These are phyloP conservation scores for Gossypium sturtianum DNA, from an alignment of 345 rosid species.

Conservation along the genomic window DNA sequence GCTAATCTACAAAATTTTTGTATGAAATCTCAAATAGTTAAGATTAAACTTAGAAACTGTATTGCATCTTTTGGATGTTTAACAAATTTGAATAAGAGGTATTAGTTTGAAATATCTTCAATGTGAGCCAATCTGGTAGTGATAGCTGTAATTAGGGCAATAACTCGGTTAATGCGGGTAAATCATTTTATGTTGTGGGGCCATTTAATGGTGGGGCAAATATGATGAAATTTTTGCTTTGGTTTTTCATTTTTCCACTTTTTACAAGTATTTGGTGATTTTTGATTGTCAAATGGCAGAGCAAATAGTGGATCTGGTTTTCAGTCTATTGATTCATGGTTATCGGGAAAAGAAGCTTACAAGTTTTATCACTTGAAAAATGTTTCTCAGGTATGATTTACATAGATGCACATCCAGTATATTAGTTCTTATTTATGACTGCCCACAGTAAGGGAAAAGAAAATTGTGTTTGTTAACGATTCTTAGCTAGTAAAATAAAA, in stretches of 20 bases:
- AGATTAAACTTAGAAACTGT: neutral
- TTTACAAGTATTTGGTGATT: slow-evolving; percentile 8
- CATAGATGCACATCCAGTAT: neutral
- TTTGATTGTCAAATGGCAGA: slow-evolving; percentile 33
- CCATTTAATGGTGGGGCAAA: neutral
- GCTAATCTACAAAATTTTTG: neutral
- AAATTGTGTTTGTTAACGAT: neutral
- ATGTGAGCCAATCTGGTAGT: neutral
- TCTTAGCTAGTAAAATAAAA: neutral
- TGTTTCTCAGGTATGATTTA: slow-evolving; percentile 64
- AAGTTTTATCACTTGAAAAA: slow-evolving; percentile 69
- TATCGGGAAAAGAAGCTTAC: slow-evolving; percentile 36
- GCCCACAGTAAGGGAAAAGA: neutral
- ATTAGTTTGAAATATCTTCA: neutral
- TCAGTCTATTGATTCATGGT: slow-evolving; percentile 29
- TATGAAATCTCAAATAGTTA: neutral
- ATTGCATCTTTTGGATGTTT: neutral
- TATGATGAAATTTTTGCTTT: neutral
- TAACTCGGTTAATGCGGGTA: neutral
- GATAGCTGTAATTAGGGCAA: neutral
- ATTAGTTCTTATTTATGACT: neutral
- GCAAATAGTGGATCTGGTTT: slow-evolving; percentile 36
- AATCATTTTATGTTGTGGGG: neutral
- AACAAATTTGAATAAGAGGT: neutral
- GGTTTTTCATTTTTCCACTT: neutral